Base-by-base conservation (phyloP, 371 early-diverging fungal genomes). In the Apophysomyces elegans region DNA sequence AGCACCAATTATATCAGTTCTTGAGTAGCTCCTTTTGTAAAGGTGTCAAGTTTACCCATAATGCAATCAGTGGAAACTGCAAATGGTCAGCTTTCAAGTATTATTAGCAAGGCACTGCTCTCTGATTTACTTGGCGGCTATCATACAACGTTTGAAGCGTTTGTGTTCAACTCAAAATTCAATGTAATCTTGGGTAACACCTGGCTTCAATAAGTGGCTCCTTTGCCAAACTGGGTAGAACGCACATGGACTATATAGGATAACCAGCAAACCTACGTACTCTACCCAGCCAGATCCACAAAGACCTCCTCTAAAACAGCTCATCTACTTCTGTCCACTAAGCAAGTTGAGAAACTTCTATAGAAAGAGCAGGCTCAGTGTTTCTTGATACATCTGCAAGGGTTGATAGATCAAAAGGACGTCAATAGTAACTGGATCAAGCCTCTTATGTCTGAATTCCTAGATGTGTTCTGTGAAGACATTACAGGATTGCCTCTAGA, bases 1-100 rank as follows among this genome's bases (percentile, higher is more conserved):
- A 59, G 38, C 41, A 37, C 61, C 45, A 41, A 56, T 13, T 56
- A 56, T 32, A 36, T 56, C 2, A 56, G 21, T 36, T 35, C 56
- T 56, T 2, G 2, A 9, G 21, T 56, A 0, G 21, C 18, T 3
- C 21, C 56, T 5, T 56, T 56, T 36, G 56, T 35, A 7, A 11
- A 11, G 5, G 45, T 45, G 11, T 45, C 45, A 45, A 13, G 13
- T 45, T 3, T 16, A 0, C 0, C 45, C 0, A 16, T 2, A 16
- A 16, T 0, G 1, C 39, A 59, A 37, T 37, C 59, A 1, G 39
- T 59, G 4, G 59, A 36, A 35, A 59, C 39, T 1, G 59, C 36
- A 7, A 59, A 59, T 39, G 59, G 59, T 7, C 39, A 39, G 4
- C 36, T 59, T 14, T 59, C 2, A 13, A 11, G n/a, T 5, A 56